These are phyloP conservation scores for Metschnikowia drakensbergensis DNA, from an alignment of 805 yeast species.

Conservation along the genomic window DNA sequence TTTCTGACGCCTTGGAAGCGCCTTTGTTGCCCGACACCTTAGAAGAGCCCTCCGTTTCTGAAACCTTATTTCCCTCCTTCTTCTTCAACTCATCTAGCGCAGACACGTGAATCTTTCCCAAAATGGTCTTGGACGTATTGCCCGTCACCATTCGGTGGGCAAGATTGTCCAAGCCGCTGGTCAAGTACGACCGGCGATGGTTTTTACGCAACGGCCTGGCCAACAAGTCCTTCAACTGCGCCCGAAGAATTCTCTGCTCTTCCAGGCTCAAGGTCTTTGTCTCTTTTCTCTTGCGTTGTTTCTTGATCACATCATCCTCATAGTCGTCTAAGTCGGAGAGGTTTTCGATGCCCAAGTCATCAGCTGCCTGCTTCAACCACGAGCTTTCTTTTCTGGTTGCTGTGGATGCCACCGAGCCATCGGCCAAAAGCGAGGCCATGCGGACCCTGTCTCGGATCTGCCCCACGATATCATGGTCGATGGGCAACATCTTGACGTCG, in stretches of 20 bases:
- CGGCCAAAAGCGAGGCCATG: slow-evolving; percentile 73
- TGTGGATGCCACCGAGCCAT: slow-evolving; percentile 57
- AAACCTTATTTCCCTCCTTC: not conserved
- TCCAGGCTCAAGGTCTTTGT: slow-evolving; percentile 43
- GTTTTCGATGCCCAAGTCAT: slow-evolving; percentile 81
- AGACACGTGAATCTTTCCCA: slow-evolving; percentile 65
- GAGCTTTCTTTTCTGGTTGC: slow-evolving; percentile 63
- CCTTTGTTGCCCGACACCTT: too few species aligned
- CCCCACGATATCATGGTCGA: slow-evolving; percentile 68
- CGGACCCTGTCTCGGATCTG: slow-evolving; percentile 67
- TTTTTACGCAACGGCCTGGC: slow-evolving; percentile 55
- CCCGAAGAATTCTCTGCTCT: slow-evolving; percentile 44
- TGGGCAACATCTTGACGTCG: slow-evolving; percentile 65
- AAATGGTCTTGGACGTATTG: slow-evolving; percentile 58
- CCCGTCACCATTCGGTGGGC: slow-evolving; percentile 75
- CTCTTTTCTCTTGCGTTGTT: slow-evolving; percentile 50
- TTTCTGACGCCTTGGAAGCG: too few species aligned
- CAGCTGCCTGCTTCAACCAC: slow-evolving; percentile 90
- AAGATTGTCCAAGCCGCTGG: slow-evolving; percentile 72
- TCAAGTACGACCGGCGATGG: slow-evolving; percentile 66
- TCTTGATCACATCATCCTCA: slow-evolving; percentile 66
- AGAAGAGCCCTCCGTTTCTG: not conserved
- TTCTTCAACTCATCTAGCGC: slow-evolving; percentile 59
- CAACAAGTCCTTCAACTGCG: slow-evolving; percentile 52
- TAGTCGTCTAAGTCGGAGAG: slow-evolving; percentile 55